A percentile compares a stretch with the other conserved stretches of the same genome.
phyloP scores from a whole-genome alignment of 352 stramenopile species.

The Globisporangium lucens region DNA sequence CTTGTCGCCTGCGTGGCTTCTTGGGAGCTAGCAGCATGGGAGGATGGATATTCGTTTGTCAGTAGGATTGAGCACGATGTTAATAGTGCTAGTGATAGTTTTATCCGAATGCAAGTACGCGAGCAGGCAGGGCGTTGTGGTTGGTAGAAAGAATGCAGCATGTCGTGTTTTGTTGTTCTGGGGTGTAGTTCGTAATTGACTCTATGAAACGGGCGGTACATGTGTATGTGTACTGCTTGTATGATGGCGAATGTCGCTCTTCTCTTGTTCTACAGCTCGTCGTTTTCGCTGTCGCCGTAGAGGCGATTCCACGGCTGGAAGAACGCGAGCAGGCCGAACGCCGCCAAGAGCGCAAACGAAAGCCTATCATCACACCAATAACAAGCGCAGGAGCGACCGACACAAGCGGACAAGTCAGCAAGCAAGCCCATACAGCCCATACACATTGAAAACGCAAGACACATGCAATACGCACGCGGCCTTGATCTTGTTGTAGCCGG shows the following conservation, averaged over 20 bases:
- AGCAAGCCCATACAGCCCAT: neutral
- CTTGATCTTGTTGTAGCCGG: constrained; percentile 79
- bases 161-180: neutral
- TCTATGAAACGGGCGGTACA: neutral
- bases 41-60: neutral
- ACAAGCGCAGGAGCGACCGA: neutral
- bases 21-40: neutral
- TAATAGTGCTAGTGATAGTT: neutral
- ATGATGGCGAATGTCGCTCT: neutral
- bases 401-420: neutral
- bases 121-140: neutral
- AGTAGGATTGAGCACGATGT: neutral
- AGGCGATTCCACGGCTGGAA: constrained; percentile 66
- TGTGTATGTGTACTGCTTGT: neutral
- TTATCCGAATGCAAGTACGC: too few species aligned
- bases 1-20: neutral
- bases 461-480: constrained; percentile 43
- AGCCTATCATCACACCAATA: constrained; percentile 17
- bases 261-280: constrained; percentile 34
- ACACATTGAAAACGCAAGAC: neutral
- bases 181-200: neutral
- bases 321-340: constrained; percentile 66
- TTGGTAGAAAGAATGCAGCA: neutral
- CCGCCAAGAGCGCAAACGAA: constrained; percentile 42
- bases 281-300: constrained; percentile 24